These are phyloP conservation scores for Chlorella vulgaris DNA, from an alignment of 139 green algal species.

Conservation along the genomic window DNA sequence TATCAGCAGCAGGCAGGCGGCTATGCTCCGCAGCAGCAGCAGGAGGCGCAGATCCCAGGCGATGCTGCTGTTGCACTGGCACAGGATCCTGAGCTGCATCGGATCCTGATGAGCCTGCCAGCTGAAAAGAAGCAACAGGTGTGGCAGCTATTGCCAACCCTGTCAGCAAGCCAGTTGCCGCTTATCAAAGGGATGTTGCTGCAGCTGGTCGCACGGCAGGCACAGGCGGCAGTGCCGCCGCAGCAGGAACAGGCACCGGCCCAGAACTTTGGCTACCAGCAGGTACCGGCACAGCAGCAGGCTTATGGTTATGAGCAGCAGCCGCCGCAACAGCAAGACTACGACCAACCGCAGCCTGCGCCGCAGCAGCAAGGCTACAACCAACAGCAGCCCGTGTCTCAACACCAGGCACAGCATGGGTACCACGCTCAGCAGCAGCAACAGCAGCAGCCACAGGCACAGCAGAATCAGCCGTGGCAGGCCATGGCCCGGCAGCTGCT, in stretches of 20 bases:
- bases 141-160: neutral
- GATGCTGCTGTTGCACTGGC: neutral
- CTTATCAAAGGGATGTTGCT: neutral
- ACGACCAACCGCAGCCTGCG: neutral
- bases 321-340: neutral
- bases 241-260: constrained; percentile 8
- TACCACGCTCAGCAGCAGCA: constrained; percentile 11
- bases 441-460: neutral
- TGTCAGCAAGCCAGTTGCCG: neutral
- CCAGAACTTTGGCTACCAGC: no score
- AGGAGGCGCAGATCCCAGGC: neutral
- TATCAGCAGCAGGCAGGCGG: no score
- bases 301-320: neutral
- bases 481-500: constrained; percentile 7
- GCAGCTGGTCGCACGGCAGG: neutral
- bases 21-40: neutral
- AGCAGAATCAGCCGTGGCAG: constrained; percentile 21
- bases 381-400: neutral
- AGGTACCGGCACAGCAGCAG: neutral
- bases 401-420: neutral
- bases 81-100: neutral
- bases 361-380: constrained; percentile 11
- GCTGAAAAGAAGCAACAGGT: neutral
- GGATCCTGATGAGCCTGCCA: neutral
- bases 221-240: neutral